Percentiles rank a stretch among this genome's conserved stretches.
These are phyloP conservation scores for Cicer pinnatifidum DNA, from an alignment of 306 rosid species.

Conservation along the genomic window DNA sequence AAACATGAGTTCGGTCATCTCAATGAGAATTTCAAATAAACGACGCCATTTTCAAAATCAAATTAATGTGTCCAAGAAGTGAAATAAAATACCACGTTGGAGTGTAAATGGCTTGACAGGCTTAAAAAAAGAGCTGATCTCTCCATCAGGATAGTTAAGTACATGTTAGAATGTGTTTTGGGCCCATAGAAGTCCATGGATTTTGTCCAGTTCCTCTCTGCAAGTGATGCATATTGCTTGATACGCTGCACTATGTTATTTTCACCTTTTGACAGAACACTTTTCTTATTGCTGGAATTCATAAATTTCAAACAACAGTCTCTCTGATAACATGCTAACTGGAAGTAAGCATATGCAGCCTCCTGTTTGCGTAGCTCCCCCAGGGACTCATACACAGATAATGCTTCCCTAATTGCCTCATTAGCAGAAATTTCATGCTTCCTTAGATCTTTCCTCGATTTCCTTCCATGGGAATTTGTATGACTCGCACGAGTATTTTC, in stretches of 20 bases:
- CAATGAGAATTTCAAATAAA: background rate
- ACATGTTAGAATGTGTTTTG: conserved; percentile 76
- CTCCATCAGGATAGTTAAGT: conserved; percentile 76
- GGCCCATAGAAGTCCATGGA: conserved; percentile 86
- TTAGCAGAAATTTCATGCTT: conserved; percentile 93
- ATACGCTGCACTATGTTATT: conserved; percentile 65
- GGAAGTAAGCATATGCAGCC: conserved; percentile 90
- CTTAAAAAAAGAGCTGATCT: conserved; percentile 70
- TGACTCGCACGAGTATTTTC: conserved; percentile 50
- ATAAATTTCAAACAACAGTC: conserved; percentile 84
- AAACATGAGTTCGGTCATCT: conserved; percentile 19
- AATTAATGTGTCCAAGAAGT: conserved; percentile 38
- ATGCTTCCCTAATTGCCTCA: conserved; percentile 90
- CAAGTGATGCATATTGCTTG: conserved; percentile 88
- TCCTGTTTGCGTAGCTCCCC: conserved; percentile 94
- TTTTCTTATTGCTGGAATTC: conserved; percentile 66
- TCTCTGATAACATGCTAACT: conserved; percentile 86
- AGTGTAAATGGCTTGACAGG: conserved; percentile 68
- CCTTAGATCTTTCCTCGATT: conserved; percentile 56
- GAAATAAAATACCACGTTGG: conserved; percentile 64
- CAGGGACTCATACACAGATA: conserved; percentile 76
- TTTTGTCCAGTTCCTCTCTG: conserved; percentile 92
- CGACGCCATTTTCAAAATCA: conserved; percentile 20
- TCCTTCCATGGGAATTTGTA: conserved; percentile 51
- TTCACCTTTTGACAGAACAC: conserved; percentile 59